Percentiles rank a stretch among this genome's conserved stretches.
Conservation (phyloP, 306 rosid genomes). For the Pueraria montana region DNA sequence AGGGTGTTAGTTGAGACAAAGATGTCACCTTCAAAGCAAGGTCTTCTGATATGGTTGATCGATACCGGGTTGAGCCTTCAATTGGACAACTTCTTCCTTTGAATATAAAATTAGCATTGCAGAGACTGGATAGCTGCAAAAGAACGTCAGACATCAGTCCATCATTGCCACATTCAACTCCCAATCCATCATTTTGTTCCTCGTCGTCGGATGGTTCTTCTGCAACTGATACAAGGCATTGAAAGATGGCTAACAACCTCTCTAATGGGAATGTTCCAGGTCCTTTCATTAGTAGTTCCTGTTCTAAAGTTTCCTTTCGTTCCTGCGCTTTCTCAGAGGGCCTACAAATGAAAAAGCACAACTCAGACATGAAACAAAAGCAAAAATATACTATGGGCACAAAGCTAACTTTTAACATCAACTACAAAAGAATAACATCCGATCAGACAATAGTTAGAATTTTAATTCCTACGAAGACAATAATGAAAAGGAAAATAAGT, state of each 20-base stretch:
- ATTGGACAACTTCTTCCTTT: constrained; percentile 89
- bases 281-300: constrained; percentile 86
- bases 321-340: constrained; percentile 69
- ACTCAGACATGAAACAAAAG: constrained; percentile 23
- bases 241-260: constrained; percentile 94
- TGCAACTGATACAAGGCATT: constrained; percentile 78
- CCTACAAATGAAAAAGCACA: constrained; percentile 58
- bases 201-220: constrained; percentile 72
- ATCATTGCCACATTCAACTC: constrained; percentile 55
- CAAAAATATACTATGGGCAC: neutral
- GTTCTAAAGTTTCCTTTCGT: constrained; percentile 81
- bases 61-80: constrained; percentile 87
- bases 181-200: constrained; percentile 58
- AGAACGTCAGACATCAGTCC: constrained; percentile 87
- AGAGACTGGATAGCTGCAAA: constrained; percentile 87
- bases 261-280: constrained; percentile 97
- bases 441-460: constrained; percentile 9
- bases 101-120: constrained; percentile 85
- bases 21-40: constrained; percentile 75
- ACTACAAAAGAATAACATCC: constrained; percentile 29
- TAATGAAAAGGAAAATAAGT: constrained; percentile 15
- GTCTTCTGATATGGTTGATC: constrained; percentile 83
- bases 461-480: neutral
- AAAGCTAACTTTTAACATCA: constrained; percentile 8
- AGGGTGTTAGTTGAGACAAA: neutral